phyloP scores from a whole-genome alignment of 2,329 filamentous ascomycete species.

The Sporothrix sp. region DNA sequence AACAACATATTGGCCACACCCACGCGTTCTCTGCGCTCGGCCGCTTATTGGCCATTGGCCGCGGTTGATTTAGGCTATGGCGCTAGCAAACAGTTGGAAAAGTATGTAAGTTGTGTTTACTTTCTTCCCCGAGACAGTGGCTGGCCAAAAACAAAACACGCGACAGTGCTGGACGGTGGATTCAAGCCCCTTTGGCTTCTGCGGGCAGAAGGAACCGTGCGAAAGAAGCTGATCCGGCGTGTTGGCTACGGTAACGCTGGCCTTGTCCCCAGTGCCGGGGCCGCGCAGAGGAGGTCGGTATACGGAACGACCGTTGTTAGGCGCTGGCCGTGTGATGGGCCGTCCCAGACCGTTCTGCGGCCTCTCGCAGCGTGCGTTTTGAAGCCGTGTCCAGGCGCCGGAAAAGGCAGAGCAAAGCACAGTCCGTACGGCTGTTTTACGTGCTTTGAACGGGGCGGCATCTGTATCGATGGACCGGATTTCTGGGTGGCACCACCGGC shows the following conservation, averaged over 20 bases:
- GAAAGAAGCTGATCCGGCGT: slow-evolving; percentile 33
- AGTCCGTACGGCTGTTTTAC: too few species aligned
- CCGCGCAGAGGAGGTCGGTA: too few species aligned
- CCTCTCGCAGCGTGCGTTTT: too few species aligned
- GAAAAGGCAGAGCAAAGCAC: too few species aligned
- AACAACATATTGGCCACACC: too few species aligned
- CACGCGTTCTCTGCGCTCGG: slow-evolving; percentile 2
- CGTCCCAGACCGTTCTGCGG: too few species aligned
- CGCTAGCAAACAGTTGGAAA: neutral
- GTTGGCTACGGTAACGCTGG: slow-evolving; percentile 37
- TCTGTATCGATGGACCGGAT: too few species aligned
- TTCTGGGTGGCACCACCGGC: too few species aligned
- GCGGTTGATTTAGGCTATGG: neutral
- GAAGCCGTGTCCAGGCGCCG: too few species aligned
- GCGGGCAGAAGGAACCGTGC: slow-evolving; percentile 34
- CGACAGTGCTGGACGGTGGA: slow-evolving; percentile 28
- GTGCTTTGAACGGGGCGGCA: too few species aligned
- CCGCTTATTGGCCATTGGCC: slow-evolving; percentile 1
- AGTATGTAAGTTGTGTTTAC: neutral
- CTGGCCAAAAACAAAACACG: slow-evolving; percentile 21
- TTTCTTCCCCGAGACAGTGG: neutral
- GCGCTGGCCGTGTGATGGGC: too few species aligned
- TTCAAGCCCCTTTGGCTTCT: slow-evolving; percentile 25
- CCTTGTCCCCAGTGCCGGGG: slow-evolving; percentile 38
- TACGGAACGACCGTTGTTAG: too few species aligned